phyloP scores from a whole-genome alignment of 306 rosid genomes.

The Trifolium dubium region DNA sequence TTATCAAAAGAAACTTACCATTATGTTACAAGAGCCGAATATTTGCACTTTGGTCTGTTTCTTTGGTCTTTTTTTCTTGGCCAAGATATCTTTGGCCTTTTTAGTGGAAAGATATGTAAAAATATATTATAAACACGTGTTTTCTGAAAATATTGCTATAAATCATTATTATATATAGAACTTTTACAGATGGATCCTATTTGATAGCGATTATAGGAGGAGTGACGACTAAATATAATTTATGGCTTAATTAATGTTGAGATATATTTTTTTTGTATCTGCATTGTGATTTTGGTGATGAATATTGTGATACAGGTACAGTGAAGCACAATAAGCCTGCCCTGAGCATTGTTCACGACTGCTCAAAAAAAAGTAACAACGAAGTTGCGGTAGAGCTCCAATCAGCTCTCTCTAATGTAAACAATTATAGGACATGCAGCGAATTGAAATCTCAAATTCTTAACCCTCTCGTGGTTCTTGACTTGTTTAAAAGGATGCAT shows the following conservation, averaged over 20 bases:
- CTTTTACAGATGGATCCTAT: neutral
- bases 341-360: conserved; percentile 63
- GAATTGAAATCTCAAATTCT: conserved; percentile 51
- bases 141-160: neutral
- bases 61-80: neutral
- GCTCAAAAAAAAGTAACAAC: conserved; percentile 49
- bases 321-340: conserved; percentile 62
- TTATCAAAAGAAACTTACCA: too few relatives aligned
- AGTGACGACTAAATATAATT: neutral
- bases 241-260: conserved; percentile 26
- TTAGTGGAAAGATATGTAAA: neutral
- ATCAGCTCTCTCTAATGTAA: conserved; percentile 60
- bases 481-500: conserved; percentile 70
- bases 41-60: conserved; percentile 19
- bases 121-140: neutral
- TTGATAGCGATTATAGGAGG: neutral
- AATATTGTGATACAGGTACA: conserved; percentile 56
- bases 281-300: conserved; percentile 34
- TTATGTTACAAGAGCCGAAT: neutral
- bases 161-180: neutral
- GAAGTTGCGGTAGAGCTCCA: conserved; percentile 55
- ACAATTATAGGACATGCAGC: conserved; percentile 51
- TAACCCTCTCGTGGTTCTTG: conserved; percentile 61
- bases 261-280: conserved; percentile 23
- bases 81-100: neutral